Evolutionary conservation across 1,284 basidiomycete species (phyloP), one percentile per base, ranked within the genome.

Genomic region (Leccinum subspadiceum): DNA sequence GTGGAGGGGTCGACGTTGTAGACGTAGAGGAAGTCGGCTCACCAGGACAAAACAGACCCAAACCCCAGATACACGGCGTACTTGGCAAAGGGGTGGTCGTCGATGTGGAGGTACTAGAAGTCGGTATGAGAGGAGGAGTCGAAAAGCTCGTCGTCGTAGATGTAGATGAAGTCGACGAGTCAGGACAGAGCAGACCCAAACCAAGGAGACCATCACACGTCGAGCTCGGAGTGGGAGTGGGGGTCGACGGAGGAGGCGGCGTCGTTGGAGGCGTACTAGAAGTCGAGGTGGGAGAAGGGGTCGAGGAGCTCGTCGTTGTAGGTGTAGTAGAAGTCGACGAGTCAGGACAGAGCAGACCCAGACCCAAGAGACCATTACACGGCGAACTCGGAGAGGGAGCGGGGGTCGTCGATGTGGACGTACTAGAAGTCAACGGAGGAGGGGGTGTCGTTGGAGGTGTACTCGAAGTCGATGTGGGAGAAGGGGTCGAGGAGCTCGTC

Each of bases 301-400:
- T n/a, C 41, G 52, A 8, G 10, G 46, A 33, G 33, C 12, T n/a
- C 15, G 57, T 56, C 15, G 53, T 35, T 22, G 46, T 33, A 2
- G 65, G 60, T 8, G 66, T n/a, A 33, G 66, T 39, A 31, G 68
- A 9, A 31, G 57, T 39, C 2, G 63, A 44, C 24, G 60, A 22
- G 53, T 50, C n/a, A 13, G 57, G 13, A 31, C 65, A 67, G 6
- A 65, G 8, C 6, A 26, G 48, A 15, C 62, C 60, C 4, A 64
- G 17, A 24, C 64, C 69, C 2, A 66, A 41, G 17, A 44, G 17
- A 44, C 41, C 41, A 44, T 44, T 17, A 20, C 41, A 44, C 41
- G 41, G 5, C 41, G 41, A 17, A 44, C 41, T 46, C 5, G 44
- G 20, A 20, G 12, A 4, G 12, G 44, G 20, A 22, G 44, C 0